Conservation (phyloP, 2,329 filamentous ascomycete genomes). For the Thielaviopsis euricoi region DNA sequence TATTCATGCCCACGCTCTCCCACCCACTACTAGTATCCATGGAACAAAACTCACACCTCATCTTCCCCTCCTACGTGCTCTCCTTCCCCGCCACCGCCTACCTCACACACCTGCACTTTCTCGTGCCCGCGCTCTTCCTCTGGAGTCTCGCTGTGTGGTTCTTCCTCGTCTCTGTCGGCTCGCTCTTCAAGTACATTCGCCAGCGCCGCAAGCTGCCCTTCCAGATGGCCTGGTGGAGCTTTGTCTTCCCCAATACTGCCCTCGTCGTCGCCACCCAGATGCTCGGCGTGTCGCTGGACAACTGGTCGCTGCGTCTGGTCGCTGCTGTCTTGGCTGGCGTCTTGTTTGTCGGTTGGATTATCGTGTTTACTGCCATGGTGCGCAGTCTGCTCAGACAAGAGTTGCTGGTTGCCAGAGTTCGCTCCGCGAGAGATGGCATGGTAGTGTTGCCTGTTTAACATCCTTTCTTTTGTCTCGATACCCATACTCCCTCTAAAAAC, state of each 20-base stretch:
- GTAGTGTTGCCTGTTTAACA: background rate
- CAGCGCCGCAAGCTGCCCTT: conserved; percentile 47
- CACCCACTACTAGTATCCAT: background rate
- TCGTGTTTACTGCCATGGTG: conserved; percentile 55
- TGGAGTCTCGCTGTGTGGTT: conserved; percentile 78
- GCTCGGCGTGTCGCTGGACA: conserved; percentile 46
- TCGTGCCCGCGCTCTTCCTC: conserved; percentile 59
- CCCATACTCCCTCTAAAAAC: background rate
- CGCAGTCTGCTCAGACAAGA: conserved; percentile 26
- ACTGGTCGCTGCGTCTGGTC: conserved; percentile 43
- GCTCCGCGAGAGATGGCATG: background rate
- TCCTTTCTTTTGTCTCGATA: background rate
- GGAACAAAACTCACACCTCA: conserved; percentile 20
- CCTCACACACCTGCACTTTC: conserved; percentile 30
- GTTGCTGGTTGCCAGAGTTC: background rate
- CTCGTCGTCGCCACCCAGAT: conserved; percentile 59
- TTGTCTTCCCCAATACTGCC: conserved; percentile 68
- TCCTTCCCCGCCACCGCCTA: conserved; percentile 25
- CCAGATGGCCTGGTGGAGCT: conserved; percentile 75
- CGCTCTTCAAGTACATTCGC: conserved; percentile 50
- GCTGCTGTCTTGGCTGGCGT: conserved; percentile 51
- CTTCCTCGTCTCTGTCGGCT: conserved; percentile 64
- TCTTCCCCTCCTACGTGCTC: conserved; percentile 28
- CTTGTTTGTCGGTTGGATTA: conserved; percentile 50
- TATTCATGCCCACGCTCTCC: too few relatives aligned